phyloP scores from a whole-genome alignment of 257 asterid genomes.

The Scutellaria galericulata region DNA sequence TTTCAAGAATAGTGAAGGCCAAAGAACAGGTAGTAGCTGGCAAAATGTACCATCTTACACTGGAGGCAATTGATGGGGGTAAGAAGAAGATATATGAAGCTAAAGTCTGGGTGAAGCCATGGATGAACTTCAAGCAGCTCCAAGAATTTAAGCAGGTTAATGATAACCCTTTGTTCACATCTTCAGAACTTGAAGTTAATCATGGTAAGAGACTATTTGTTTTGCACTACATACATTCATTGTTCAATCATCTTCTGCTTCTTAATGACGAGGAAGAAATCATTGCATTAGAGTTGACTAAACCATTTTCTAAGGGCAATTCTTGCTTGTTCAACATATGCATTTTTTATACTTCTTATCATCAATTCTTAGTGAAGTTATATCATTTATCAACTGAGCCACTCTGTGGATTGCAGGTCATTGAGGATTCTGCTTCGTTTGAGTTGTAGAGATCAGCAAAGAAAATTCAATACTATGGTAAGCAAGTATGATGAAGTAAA shows the following conservation, averaged over 20 bases:
- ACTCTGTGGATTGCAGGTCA: slow-evolving; percentile 31
- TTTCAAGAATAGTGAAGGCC: slow-evolving; percentile 47
- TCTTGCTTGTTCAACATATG: background rate
- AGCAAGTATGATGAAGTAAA: background rate
- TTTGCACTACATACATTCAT: background rate
- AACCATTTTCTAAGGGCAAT: background rate
- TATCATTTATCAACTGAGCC: slow-evolving; percentile 1
- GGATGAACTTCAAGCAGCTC: slow-evolving; percentile 66
- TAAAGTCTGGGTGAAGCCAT: slow-evolving; percentile 65
- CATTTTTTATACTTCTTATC: background rate
- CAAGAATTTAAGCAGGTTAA: slow-evolving; percentile 48
- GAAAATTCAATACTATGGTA: background rate
- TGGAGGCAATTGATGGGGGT: slow-evolving; percentile 56
- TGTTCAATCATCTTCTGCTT: background rate
- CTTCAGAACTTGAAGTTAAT: slow-evolving; percentile 27
- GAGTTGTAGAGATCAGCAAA: slow-evolving; percentile 18
- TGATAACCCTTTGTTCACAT: slow-evolving; percentile 26
- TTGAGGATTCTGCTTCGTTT: slow-evolving; percentile 6
- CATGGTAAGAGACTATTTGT: slow-evolving; percentile 36
- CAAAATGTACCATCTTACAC: slow-evolving; percentile 50
- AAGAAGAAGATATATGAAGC: slow-evolving; percentile 54
- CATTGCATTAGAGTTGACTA: background rate
- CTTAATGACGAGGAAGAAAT: background rate
- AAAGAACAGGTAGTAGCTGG: slow-evolving; percentile 57
- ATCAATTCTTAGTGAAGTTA: background rate